Base-by-base conservation (phyloP, 768 basidiomycete species). In the Amanita rimosa region DNA sequence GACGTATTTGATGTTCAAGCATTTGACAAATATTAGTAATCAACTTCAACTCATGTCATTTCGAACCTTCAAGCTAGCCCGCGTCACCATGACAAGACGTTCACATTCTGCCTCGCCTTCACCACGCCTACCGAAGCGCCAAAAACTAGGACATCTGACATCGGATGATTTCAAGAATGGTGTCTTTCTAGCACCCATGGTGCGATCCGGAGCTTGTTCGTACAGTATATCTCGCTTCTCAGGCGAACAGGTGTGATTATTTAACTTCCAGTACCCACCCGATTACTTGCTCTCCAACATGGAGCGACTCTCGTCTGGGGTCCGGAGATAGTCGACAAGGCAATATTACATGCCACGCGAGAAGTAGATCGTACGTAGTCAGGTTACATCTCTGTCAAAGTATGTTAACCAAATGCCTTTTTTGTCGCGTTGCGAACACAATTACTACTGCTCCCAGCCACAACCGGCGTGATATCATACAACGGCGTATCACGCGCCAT, bases 101-200 rank as follows among this genome's bases (percentile, higher is more conserved):
- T 63, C 72, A 1, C 67, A 62, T 34, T 77, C 78, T 19, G 53
- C 66, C 26, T 77, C 79, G 16, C 70, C 71, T 14, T 62, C 72
- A 6, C 68, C 72, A 5, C 61, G 75, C n/a, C 62, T 68, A 9
- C 24, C 67, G 0, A 87, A 87, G 60, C 75, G 79, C 6, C 66
- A 69, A 35, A 77, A 70, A 56, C 56, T 76, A 7, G 77, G 74
- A 13, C 75, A 79, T 54, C 72, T 88, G 14, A 81, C 81, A 0
- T 60, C 72, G 1, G 79, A 82, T 24, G 81, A 90, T 54, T 99
- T 92, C 69, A 83, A 83, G 54, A 75, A 89, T 67, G 94, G 92
- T 8, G 70, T 97, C 26, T 85, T 96, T 59, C 76, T 99, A n/a
- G 95, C 96, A 2, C 96, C 96, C 1, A 99, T 99, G 96, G 96